These are phyloP conservation scores for Bipolaris bicolor DNA, from an alignment of 2,329 filamentous ascomycete genomes.

Conservation along the genomic window DNA sequence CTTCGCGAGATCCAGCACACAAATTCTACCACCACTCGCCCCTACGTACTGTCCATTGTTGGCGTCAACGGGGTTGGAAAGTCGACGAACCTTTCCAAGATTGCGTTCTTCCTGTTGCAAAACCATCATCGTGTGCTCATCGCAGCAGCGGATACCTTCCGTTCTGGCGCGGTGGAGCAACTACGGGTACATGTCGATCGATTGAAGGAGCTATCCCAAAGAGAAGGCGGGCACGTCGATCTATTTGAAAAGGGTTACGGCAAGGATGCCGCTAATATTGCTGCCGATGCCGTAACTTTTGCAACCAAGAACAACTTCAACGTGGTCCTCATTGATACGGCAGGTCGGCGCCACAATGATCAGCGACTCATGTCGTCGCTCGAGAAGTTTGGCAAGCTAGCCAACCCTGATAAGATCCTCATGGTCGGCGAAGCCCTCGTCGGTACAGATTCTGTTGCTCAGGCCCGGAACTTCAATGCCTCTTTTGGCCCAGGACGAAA, in stretches of 20 bases:
- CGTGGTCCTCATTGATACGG: constrained; percentile 96
- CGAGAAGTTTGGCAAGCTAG: constrained; percentile 97
- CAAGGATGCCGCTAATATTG: constrained; percentile 94
- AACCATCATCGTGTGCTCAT: constrained; percentile 97
- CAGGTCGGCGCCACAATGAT: constrained; percentile 93
- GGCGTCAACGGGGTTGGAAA: constrained; percentile 99
- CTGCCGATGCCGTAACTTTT: constrained; percentile 87
- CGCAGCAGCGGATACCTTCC: constrained; percentile 94
- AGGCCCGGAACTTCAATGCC: constrained; percentile 94
- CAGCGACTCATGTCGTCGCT: constrained; percentile 93
- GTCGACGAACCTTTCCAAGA: constrained; percentile 96
- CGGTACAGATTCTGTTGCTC: constrained; percentile 91
- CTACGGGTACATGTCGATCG: constrained; percentile 94
- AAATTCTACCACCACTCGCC: constrained; percentile 70
- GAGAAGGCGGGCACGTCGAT: constrained; percentile 82
- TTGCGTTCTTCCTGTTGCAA: constrained; percentile 96
- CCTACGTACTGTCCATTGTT: constrained; percentile 97
- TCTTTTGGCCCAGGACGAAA: constrained; percentile 81
- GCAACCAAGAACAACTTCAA: constrained; percentile 79
- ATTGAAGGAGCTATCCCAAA: constrained; percentile 81
- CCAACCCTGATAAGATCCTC: constrained; percentile 95
- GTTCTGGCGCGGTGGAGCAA: constrained; percentile 95
- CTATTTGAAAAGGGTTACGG: constrained; percentile 97
- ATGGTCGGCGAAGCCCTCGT: constrained; percentile 96
- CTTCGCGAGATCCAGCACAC: constrained; percentile 84